Evolutionary conservation across 2,329 filamentous ascomycete genomes (phyloP).

Genomic region (Magnaporthales sp.): DNA sequence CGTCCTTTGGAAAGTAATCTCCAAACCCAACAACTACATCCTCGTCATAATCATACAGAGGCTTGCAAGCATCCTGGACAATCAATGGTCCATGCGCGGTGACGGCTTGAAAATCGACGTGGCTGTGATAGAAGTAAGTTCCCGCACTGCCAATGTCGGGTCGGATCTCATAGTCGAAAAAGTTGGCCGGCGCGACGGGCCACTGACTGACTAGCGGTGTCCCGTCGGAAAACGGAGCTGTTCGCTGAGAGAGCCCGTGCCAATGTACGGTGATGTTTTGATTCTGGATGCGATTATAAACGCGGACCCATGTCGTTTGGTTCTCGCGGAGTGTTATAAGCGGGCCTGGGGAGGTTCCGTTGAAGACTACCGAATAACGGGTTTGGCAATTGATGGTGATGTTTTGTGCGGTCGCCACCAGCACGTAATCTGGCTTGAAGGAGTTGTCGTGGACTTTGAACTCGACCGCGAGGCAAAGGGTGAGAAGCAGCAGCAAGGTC

Average conservation of each 20-base stretch:
- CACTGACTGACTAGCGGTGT: conserved; percentile 52
- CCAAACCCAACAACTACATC: conserved; percentile 46
- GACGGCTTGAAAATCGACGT: conserved; percentile 53
- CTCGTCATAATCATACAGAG: conserved; percentile 53
- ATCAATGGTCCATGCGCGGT: conserved; percentile 50
- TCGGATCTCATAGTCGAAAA: conserved; percentile 59
- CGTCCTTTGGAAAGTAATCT: conserved; percentile 49
- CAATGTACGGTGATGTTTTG: conserved; percentile 57
- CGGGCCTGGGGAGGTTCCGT: conserved; percentile 44
- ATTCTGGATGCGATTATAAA: conserved; percentile 47
- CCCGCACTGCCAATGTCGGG: conserved; percentile 44
- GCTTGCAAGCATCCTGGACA: conserved; percentile 37
- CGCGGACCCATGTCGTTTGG: conserved; percentile 42
- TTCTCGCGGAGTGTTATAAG: conserved; percentile 35
- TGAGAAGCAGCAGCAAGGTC: not conserved
- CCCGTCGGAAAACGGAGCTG: conserved; percentile 57
- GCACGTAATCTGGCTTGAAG: conserved; percentile 33
- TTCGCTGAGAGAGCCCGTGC: conserved; percentile 54
- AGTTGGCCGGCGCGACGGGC: conserved; percentile 52
- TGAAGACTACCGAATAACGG: conserved; percentile 35
- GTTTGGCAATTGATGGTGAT: conserved; percentile 32
- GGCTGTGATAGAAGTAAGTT: conserved; percentile 37
- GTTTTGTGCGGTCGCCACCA: conserved; percentile 33
- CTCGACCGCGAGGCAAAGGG: not conserved
- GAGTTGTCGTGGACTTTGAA: conserved; percentile 15